phyloP scores from a whole-genome alignment of 164 flowering plant genomes.

The Tinospora cordifolia region DNA sequence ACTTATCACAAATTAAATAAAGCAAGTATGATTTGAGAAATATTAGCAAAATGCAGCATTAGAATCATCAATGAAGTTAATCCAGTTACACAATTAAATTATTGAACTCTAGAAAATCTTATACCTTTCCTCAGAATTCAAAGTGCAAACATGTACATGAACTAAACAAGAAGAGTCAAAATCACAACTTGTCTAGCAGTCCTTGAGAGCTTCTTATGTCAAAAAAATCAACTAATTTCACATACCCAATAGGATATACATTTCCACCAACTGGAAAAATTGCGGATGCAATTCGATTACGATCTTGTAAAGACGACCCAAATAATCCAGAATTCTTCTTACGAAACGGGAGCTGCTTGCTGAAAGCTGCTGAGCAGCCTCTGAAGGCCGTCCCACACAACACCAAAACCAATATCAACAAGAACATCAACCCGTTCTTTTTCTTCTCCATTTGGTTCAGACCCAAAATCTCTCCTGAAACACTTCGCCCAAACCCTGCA shows the following conservation, averaged over 20 bases:
- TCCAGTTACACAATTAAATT: neutral
- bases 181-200: neutral
- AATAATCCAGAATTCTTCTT: constrained; percentile 5
- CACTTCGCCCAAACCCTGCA: neutral
- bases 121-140: neutral
- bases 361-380: constrained; percentile 20
- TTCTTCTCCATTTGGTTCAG: constrained; percentile 3
- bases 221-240: neutral
- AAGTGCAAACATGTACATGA: too few species aligned
- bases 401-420: constrained; percentile 11
- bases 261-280: constrained; percentile 48
- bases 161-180: neutral
- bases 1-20: neutral
- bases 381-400: constrained; percentile 10
- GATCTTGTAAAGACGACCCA: neutral
- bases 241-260: constrained; percentile 69
- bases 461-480: neutral
- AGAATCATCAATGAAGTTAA: neutral
- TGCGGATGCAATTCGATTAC: constrained; percentile 24
- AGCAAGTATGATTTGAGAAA: neutral
- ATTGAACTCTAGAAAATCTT: neutral
- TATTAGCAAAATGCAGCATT: neutral
- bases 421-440: constrained; percentile 1
- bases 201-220: neutral
- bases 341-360: constrained; percentile 13